Conservation (phyloP, 768 basidiomycete species). For the Russula ochroleuca region DNA sequence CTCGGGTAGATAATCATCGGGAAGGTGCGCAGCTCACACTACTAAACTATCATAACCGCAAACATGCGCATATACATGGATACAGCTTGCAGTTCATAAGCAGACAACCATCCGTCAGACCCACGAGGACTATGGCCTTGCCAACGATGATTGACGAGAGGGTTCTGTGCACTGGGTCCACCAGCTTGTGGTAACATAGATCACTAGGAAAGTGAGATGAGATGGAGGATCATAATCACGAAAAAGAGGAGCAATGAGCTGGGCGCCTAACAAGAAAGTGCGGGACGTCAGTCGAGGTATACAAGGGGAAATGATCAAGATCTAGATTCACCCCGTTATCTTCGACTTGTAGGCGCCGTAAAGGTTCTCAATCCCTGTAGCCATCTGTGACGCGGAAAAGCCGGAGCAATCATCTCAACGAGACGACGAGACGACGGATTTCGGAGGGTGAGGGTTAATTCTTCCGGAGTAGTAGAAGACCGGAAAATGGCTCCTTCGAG, state of each 20-base stretch:
- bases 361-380: constrained; percentile 60
- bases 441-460: background rate
- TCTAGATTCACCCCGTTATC: constrained; percentile 42
- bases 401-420: constrained; percentile 52
- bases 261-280: constrained; percentile 38
- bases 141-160: constrained; percentile 46
- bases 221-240: background rate
- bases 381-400: constrained; percentile 50
- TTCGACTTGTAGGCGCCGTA: constrained; percentile 51
- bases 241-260: constrained; percentile 6
- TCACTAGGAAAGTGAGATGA: constrained; percentile 36
- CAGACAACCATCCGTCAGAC: constrained; percentile 69
- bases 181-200: constrained; percentile 64
- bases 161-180: constrained; percentile 58
- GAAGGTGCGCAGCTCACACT: constrained; percentile 42
- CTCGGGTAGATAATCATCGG: constrained; percentile 65
- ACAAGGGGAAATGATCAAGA: background rate
- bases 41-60: background rate
- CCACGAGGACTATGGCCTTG: constrained; percentile 66
- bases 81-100: constrained; percentile 65
- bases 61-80: constrained; percentile 21
- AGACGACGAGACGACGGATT: constrained; percentile 24
- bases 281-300: background rate
- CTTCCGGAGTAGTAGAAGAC: background rate
- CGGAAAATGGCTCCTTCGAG: constrained; percentile 1